phyloP scores from a whole-genome alignment of 2,329 filamentous ascomycete species.

The Xylaria sp. region DNA sequence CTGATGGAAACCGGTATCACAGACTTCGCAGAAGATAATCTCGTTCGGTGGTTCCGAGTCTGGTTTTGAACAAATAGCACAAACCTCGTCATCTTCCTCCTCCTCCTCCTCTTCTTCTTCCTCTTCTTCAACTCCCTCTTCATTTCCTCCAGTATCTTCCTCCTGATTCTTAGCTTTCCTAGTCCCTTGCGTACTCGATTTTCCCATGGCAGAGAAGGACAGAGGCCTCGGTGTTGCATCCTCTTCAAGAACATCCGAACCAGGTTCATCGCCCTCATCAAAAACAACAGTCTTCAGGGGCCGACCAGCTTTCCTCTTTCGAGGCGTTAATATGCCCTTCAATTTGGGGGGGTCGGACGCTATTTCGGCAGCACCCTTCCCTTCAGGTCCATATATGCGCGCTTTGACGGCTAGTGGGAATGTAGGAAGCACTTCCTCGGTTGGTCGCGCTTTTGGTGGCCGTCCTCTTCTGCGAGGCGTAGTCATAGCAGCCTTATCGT shows the following conservation, averaged over 20 bases:
- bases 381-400: slow-evolving; percentile 34
- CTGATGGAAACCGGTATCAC: slow-evolving; percentile 71
- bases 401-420: slow-evolving; percentile 33
- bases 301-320: slow-evolving; percentile 56
- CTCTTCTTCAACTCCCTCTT: slow-evolving; percentile 52
- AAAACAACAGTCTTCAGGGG: slow-evolving; percentile 68
- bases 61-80: slow-evolving; percentile 66
- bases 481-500: not conserved
- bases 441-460: slow-evolving; percentile 33
- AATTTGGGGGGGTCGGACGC: slow-evolving; percentile 46
- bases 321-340: slow-evolving; percentile 68
- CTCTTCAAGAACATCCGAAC: slow-evolving; percentile 63
- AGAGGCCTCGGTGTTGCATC: slow-evolving; percentile 59
- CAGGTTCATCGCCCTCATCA: slow-evolving; percentile 47
- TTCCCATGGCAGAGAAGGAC: slow-evolving; percentile 42
- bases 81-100: slow-evolving; percentile 64
- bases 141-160: slow-evolving; percentile 53
- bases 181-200: slow-evolving; percentile 33
- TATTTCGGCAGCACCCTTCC: slow-evolving; percentile 11
- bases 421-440: slow-evolving; percentile 6
- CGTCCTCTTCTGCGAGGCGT: slow-evolving; percentile 43
- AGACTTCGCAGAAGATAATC: slow-evolving; percentile 73
- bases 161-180: slow-evolving; percentile 34
- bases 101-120: slow-evolving; percentile 52
- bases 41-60: slow-evolving; percentile 69